Conservation (phyloP, 345 rosid genomes). For the Erysimum cheiranthoides region DNA sequence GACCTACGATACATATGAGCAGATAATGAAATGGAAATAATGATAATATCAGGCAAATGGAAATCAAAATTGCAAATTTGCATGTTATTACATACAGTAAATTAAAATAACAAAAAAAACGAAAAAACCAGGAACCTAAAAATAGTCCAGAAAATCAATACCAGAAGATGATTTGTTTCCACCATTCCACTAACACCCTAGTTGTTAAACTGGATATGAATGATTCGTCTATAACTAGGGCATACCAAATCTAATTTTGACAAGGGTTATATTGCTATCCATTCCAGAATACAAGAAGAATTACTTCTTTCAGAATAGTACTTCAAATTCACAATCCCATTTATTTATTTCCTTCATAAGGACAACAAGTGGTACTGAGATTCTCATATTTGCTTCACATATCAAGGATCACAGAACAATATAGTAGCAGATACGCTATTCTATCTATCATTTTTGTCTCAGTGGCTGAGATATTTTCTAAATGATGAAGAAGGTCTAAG, state of each 20-base stretch:
- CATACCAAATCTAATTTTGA: constrained; percentile 26
- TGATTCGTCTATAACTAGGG: constrained; percentile 19
- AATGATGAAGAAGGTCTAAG: not conserved
- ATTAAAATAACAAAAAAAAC: not conserved
- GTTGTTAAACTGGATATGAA: constrained; percentile 14
- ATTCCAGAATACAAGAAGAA: constrained; percentile 4
- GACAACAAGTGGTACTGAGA: constrained; percentile 11
- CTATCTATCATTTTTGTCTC: not conserved
- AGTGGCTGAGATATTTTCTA: not conserved
- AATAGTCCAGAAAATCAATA: constrained; percentile 18
- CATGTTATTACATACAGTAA: constrained; percentile 19
- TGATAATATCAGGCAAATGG: not conserved
- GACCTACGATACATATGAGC: constrained; percentile 64
- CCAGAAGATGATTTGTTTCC: constrained; percentile 22
- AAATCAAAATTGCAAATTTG: constrained; percentile 4
- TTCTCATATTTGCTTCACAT: constrained; percentile 13
- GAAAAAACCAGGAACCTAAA: constrained; percentile 3
- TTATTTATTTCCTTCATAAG: constrained; percentile 17
- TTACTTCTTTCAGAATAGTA: constrained; percentile 20
- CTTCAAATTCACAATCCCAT: not conserved
- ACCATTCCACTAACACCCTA: constrained; percentile 7
- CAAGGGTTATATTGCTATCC: constrained; percentile 19
- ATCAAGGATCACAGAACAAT: constrained; percentile 9
- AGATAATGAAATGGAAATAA: constrained; percentile 3
- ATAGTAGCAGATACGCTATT: constrained; percentile 9